Conservation (phyloP, 2,329 filamentous ascomycete species). For the Colletotrichum sp. region DNA sequence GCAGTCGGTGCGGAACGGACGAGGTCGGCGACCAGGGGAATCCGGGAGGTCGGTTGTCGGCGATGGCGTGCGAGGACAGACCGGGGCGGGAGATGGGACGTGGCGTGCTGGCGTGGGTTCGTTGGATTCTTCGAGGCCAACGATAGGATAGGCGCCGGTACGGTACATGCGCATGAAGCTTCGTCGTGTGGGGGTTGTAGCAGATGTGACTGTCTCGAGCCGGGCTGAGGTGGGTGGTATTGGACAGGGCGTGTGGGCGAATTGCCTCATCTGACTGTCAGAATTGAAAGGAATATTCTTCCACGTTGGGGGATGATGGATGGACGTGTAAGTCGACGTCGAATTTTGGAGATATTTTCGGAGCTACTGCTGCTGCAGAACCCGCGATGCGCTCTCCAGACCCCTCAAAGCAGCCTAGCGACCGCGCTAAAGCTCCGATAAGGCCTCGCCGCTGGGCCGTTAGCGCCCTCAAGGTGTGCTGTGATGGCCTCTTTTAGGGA, state of each 20-base stretch:
- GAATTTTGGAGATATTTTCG: background rate
- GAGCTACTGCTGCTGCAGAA: background rate
- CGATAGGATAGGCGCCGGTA: background rate
- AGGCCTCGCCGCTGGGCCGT: background rate
- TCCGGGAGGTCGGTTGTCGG: conserved; percentile 15
- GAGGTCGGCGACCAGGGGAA: background rate
- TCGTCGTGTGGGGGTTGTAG: background rate
- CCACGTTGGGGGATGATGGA: background rate
- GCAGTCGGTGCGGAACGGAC: conserved; percentile 16
- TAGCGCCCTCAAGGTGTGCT: background rate
- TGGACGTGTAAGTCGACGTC: background rate
- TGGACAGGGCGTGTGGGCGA: background rate
- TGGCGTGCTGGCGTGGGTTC: background rate
- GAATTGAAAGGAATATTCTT: background rate
- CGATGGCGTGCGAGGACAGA: conserved; percentile 17
- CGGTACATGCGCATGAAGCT: background rate
- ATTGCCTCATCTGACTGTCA: background rate
- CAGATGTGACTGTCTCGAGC: background rate
- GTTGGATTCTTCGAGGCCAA: background rate
- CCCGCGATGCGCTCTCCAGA: background rate
- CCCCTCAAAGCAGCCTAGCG: background rate
- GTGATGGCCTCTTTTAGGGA: background rate
- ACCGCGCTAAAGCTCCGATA: background rate
- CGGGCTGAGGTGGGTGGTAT: background rate
- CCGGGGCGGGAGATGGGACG: background rate